These are phyloP conservation scores for Pachysolen tannophilus DNA, from an alignment of 805 yeast genomes.

Conservation along the genomic window DNA sequence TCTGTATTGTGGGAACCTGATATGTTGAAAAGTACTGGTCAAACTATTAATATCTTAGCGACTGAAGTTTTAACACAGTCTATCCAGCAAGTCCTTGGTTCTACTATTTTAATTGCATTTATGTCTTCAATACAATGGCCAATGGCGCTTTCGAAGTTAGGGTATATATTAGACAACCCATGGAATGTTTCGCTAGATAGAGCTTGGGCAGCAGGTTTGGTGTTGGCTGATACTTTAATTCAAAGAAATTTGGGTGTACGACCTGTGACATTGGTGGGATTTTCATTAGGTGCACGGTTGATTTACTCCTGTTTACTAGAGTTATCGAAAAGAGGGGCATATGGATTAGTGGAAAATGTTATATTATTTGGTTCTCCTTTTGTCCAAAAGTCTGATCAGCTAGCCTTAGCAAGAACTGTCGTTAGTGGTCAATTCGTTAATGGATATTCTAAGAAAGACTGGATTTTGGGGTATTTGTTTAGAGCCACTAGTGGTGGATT, in stretches of 20 bases:
- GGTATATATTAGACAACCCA: conserved; percentile 89
- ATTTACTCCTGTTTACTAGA: conserved; percentile 86
- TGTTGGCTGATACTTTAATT: conserved; percentile 84
- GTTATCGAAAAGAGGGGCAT: conserved; percentile 77
- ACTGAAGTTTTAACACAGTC: conserved; percentile 90
- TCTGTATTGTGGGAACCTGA: conserved; percentile 98
- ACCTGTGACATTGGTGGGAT: conserved; percentile 89
- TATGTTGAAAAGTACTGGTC: conserved; percentile 92
- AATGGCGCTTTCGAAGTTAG: conserved; percentile 80
- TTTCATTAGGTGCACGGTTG: conserved; percentile 87
- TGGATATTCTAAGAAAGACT: conserved; percentile 87
- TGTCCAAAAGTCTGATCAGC: conserved; percentile 69
- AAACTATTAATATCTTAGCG: conserved; percentile 87
- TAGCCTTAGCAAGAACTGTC: conserved; percentile 71
- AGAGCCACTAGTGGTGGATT: conserved; percentile 95
- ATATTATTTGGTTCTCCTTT: conserved; percentile 83
- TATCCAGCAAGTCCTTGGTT: conserved; percentile 91
- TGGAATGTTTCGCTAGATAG: conserved; percentile 97
- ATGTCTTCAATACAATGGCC: conserved; percentile 94
- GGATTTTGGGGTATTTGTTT: conserved; percentile 92
- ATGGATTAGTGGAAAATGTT: conserved; percentile 85
- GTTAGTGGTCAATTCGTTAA: conserved; percentile 87
- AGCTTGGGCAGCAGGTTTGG: conserved; percentile 93
- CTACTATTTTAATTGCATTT: conserved; percentile 78
- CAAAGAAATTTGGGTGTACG: conserved; percentile 85